Percentiles rank a stretch among this genome's conserved stretches.
These are phyloP conservation scores for Calvatia gigantea DNA, from an alignment of 768 basidiomycete species.

Conservation along the genomic window DNA sequence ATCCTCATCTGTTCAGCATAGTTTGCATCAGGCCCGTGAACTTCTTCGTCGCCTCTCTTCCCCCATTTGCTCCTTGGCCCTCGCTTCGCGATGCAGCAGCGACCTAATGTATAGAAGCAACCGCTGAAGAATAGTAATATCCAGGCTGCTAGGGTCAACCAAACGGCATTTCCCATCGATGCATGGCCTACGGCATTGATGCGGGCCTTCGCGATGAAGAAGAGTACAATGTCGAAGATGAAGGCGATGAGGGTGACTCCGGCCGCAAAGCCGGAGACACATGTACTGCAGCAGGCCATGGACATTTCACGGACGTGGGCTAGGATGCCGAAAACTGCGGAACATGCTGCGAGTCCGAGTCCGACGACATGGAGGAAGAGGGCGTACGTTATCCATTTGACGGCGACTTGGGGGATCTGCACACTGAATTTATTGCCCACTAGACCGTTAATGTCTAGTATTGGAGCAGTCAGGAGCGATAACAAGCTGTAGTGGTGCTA, in stretches of 20 bases:
- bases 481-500: background rate
- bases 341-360: slow-evolving; percentile 64
- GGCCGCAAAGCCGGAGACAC: slow-evolving; percentile 78
- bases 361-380: slow-evolving; percentile 92
- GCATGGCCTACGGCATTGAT: slow-evolving; percentile 81
- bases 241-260: slow-evolving; percentile 80
- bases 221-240: slow-evolving; percentile 88
- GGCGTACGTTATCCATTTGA: slow-evolving; percentile 95
- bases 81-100: slow-evolving; percentile 72
- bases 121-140: slow-evolving; percentile 86
- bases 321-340: slow-evolving; percentile 80
- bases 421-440: slow-evolving; percentile 65
- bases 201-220: slow-evolving; percentile 84
- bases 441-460: slow-evolving; percentile 74
- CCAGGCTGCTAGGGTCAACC: slow-evolving; percentile 88
- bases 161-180: slow-evolving; percentile 81
- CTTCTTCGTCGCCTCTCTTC: slow-evolving; percentile 35
- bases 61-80: slow-evolving; percentile 31
- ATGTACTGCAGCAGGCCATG: slow-evolving; percentile 80
- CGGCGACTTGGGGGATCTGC: slow-evolving; percentile 75
- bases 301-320: slow-evolving; percentile 87
- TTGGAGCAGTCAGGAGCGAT: slow-evolving; percentile 7
- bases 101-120: slow-evolving; percentile 81
- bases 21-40: slow-evolving; percentile 19
- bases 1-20: slow-evolving; percentile 70